These are phyloP conservation scores for Ceratorhiza oryzae-sativae DNA, from an alignment of 1,284 basidiomycete genomes.

Conservation along the genomic window DNA sequence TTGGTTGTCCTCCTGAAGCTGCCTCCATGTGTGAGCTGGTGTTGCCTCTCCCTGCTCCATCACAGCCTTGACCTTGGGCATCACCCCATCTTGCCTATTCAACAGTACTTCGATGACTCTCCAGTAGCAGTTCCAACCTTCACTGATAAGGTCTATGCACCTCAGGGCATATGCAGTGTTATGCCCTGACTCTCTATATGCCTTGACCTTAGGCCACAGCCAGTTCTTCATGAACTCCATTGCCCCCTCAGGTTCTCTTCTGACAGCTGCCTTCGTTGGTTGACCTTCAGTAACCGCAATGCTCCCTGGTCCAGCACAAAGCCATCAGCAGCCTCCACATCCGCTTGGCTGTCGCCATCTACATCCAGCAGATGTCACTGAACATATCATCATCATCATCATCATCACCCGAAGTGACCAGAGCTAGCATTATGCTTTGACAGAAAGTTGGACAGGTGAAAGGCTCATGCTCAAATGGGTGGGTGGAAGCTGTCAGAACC, in stretches of 20 bases:
- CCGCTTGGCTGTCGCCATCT: background rate
- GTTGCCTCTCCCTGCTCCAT: background rate
- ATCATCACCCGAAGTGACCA: too few species aligned
- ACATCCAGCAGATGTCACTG: background rate
- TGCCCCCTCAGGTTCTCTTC: background rate
- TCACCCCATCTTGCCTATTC: background rate
- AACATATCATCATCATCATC: background rate
- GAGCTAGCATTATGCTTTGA: background rate
- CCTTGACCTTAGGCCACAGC: background rate
- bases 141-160: background rate
- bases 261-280: too few species aligned
- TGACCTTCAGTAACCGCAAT: background rate
- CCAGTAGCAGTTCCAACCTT: background rate
- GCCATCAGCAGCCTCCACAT: background rate
- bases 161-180: background rate
- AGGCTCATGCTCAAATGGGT: constrained; percentile 2
- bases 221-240: background rate
- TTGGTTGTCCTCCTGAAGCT: background rate
- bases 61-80: background rate
- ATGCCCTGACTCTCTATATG: background rate
- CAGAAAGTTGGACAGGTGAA: constrained; percentile 8
- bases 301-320: background rate
- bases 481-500: background rate
- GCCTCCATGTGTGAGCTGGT: constrained; percentile 9
- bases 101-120: background rate